Evolutionary conservation across 306 rosid genomes (phyloP), one percentile per base, ranked within the genome.

Genomic region (Vachellia pachyceras): DNA sequence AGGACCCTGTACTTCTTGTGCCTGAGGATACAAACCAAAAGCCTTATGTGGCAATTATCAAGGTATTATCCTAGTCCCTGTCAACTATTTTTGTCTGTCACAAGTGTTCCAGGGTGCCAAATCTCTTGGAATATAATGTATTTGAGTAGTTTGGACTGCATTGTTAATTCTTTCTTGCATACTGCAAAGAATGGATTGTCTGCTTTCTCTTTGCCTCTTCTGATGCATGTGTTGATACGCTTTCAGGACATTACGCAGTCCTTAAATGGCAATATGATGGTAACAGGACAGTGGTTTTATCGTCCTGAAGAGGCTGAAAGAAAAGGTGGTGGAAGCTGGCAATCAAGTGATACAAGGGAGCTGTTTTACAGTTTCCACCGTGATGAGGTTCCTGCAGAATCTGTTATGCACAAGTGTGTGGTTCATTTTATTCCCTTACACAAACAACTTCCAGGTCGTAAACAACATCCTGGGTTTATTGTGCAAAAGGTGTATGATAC

Each of bases 301-400:
- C 97, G 99, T 33, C 99, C 99, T 3, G 99, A 94, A 88, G 99
- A 96, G 86, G 99, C 99, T 72, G 97, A 88, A 76, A 87, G 76
- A 78, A 91, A 87, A 82, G 95, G 89, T 29, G 97, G 99, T 46
- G 97, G 97, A 77, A 88, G 82, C 84, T 96, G 98, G 98, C 88
- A 90, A 79, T 92, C 99, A n/a, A 75, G 82, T 66, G 99, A 96
- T 89, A 92, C 97, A 3, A 92, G 95, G 86, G 97, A 93, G 86
- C 89, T 96, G 57, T 96, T 96, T 89, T 96, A 96, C 66, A 96
- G 99, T 83, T 96, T 96, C 79, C 99, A 96, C 82, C 97, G 91
- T 11, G 99, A 96, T 49, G 94, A 96, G 61, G 92, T 92, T 80
- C 99, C 99, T 44, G 99, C 98, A 0, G 99, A 96, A 83, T 87